Evolutionary conservation across 2,329 filamentous ascomycete genomes (phyloP), one percentile per base, ranked within the genome.

Genomic region (Ophiostoma pallidulum): DNA sequence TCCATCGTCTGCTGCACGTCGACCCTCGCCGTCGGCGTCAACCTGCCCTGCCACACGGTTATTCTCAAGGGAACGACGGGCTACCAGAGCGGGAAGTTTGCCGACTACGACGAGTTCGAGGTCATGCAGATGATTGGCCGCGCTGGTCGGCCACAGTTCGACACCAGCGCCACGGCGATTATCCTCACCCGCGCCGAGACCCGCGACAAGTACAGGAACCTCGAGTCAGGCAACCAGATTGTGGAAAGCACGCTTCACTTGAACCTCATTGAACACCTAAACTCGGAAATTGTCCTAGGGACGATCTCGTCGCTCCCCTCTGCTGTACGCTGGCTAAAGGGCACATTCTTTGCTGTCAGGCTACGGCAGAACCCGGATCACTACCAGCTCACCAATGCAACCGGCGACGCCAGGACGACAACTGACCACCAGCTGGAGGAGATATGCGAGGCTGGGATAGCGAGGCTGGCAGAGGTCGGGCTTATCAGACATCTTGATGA

Each of bases 101-200:
- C 80, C 47, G 86, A 92, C 60, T 89, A 88, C 55, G 80, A 85
- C 0, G 86, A 92, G 59, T 69, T 94, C 5, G 87, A 94, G 55
- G 75, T 91, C 52, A 91, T 91, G 82, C 87, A 94, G 57, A 94
- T 94, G 87, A 75, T 94, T 41, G 87, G 87, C 7, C 79, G 87
- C 53, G 87, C 87, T 43, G 87, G 88, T 1, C 73, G 87, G 18
- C 87, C 88, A 6, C 88, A 94, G 58, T 94, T 90, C 53, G 88
- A 91, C 56, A 73, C 78, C 42, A 85, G 69, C 49, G 87, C 85
- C 3, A 74, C 80, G 33, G 88, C 85, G 10, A 80, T 92, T 14
- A 90, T 94, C 47, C 78, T 94, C 68, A 92, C 87, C 0, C 75
- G 77, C 20, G 68, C 72, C n/a, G 68, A 78, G 4, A 83, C 81